Evolutionary conservation across 164 flowering plant genomes (phyloP).

Genomic region (Cinnamomum chago): DNA sequence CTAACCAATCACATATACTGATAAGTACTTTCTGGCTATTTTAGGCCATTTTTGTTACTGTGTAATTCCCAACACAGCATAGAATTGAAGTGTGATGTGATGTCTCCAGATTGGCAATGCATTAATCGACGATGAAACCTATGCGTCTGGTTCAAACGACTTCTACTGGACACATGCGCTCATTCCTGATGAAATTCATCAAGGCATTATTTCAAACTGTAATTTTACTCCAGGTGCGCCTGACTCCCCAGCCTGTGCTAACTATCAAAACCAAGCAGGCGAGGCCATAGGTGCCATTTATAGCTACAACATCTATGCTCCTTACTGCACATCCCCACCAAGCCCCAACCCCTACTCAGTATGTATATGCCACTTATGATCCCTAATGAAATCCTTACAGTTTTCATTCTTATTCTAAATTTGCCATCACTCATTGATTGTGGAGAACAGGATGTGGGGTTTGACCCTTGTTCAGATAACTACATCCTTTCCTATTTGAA

Average conservation of each 20-base stretch:
- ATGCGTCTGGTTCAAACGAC: slow-evolving; percentile 44
- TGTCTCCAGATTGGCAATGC: slow-evolving; percentile 58
- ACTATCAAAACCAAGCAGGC: slow-evolving; percentile 17
- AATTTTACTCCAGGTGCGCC: slow-evolving; percentile 25
- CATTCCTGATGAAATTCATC: slow-evolving; percentile 39
- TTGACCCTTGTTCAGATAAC: slow-evolving; percentile 36
- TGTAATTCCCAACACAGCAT: background rate
- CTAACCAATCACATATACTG: too few species aligned
- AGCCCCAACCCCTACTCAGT: background rate
- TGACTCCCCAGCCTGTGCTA: background rate
- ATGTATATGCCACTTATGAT: background rate
- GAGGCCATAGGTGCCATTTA: slow-evolving; percentile 39
- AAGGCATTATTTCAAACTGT: slow-evolving; percentile 30
- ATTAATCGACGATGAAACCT: slow-evolving; percentile 20
- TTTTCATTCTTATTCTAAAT: background rate
- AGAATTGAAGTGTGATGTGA: background rate
- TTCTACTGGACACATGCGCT: slow-evolving; percentile 68
- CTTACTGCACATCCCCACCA: slow-evolving; percentile 27
- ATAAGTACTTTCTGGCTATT: too few species aligned
- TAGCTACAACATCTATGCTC: slow-evolving; percentile 54
- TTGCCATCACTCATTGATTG: background rate
- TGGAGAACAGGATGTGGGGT: slow-evolving; percentile 3
- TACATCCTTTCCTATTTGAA: slow-evolving; percentile 28
- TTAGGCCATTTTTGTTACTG: too few species aligned
- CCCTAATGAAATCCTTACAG: background rate